Conservation (phyloP, 2,329 filamentous ascomycete genomes). For the Lizonia empirigonia region DNA sequence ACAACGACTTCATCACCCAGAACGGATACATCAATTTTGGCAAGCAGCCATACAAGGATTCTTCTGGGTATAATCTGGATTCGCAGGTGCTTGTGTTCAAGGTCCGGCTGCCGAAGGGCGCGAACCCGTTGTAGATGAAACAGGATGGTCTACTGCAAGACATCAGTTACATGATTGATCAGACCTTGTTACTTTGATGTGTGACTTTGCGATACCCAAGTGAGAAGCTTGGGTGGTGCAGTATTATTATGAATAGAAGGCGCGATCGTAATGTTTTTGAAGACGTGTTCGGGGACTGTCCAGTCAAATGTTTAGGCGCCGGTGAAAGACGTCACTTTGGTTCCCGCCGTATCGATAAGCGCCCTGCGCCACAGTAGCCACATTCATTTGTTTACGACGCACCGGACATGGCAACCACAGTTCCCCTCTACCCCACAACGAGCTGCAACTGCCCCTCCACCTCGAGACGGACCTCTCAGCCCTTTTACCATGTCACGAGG, state of each 20-base stretch:
- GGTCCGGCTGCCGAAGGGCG: slow-evolving; percentile 55
- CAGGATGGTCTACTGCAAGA: too few relatives aligned
- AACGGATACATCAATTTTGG: slow-evolving; percentile 67
- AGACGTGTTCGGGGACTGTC: too few relatives aligned
- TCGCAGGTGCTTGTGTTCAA: slow-evolving; percentile 69
- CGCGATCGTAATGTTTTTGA: too few relatives aligned
- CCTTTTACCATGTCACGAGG: slow-evolving; percentile 36
- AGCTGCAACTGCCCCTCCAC: neutral
- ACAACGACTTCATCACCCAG: slow-evolving; percentile 79
- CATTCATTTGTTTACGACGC: slow-evolving; percentile 13
- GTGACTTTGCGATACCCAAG: too few relatives aligned
- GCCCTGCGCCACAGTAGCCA: slow-evolving; percentile 2
- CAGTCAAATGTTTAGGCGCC: neutral
- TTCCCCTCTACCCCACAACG: slow-evolving; percentile 14
- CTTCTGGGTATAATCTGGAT: slow-evolving; percentile 62
- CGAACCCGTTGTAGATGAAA: slow-evolving; percentile 32
- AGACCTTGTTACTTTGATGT: too few relatives aligned
- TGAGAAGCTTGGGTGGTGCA: too few relatives aligned
- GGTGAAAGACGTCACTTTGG: slow-evolving; percentile 6
- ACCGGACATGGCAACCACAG: slow-evolving; percentile 12
- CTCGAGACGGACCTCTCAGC: neutral
- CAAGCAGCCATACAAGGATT: slow-evolving; percentile 61
- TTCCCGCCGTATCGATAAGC: slow-evolving; percentile 5
- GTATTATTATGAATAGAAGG: too few relatives aligned
- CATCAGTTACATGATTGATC: too few relatives aligned